These are phyloP conservation scores for Malassezia arunalokei DNA, from an alignment of 1,284 basidiomycete genomes.

Conservation along the genomic window DNA sequence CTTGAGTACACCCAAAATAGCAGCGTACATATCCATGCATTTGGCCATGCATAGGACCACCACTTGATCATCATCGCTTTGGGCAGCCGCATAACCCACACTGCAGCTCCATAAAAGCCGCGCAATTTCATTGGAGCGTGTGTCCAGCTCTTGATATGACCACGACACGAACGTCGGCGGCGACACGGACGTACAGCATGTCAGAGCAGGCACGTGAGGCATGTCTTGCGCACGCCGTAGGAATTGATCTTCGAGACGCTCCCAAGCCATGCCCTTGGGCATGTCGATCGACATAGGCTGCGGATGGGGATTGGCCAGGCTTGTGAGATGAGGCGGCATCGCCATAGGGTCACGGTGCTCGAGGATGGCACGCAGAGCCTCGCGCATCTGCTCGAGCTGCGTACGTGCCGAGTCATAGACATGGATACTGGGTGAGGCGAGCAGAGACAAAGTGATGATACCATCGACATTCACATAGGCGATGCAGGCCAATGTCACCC, in stretches of 20 bases:
- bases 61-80: conserved; percentile 20
- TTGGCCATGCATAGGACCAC: conserved; percentile 39
- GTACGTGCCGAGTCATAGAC: conserved; percentile 21
- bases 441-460: neutral
- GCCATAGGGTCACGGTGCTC: neutral
- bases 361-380: conserved; percentile 20
- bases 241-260: conserved; percentile 28
- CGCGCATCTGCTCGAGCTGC: conserved; percentile 23
- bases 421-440: conserved; percentile 23
- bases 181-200: conserved; percentile 27
- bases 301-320: conserved; percentile 16
- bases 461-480: neutral
- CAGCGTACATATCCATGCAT: conserved; percentile 33
- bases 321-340: neutral
- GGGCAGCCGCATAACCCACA: conserved; percentile 20
- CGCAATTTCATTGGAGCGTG: conserved; percentile 25
- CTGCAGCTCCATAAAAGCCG: conserved; percentile 22
- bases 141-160: conserved; percentile 33
- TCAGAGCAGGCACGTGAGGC: conserved; percentile 27
- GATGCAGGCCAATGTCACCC: neutral
- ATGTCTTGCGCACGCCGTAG: conserved; percentile 20
- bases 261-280: conserved; percentile 22
- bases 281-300: conserved; percentile 16
- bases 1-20: conserved; percentile 37
- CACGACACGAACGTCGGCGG: conserved; percentile 12